Evolutionary conservation across 257 asterid species (phyloP), one percentile per base, ranked within the genome.

Genomic region (Coffea eugenioides): DNA sequence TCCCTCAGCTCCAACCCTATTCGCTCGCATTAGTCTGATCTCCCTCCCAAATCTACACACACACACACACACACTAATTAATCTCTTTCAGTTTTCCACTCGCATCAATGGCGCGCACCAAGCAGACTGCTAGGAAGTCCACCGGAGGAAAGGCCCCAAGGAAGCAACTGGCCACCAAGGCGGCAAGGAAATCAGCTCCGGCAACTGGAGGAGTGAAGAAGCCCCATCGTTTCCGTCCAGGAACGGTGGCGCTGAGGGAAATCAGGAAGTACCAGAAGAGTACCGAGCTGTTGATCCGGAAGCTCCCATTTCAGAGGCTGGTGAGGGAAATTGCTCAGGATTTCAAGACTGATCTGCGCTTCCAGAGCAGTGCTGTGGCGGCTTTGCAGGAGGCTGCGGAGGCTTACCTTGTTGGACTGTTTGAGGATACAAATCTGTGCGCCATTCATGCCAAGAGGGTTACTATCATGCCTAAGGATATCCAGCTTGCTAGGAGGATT

Each of bases 201-300:
- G 82, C 77, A 4, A 79, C 82, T 27, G 82, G 82, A 25, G 82
- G 82, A 61, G 82, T 79, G 73, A 79, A 79, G 82, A 71, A 79
- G 65, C 82, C 82, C 7, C 82, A 79, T 52, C 72, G 82, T 62
- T 78, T 78, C 70, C 81, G 81, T 69, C 81, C 81, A 4, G 81
- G 81, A 23, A 78, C 81, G 0, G 81, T 78, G 25, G 81, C 81
- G 12, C 66, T 78, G 61, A 54, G 81, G 39, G 81, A 78, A 70
- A 70, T 78, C 70, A 69, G 81, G 23, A 78, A 78, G 81, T 78
- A 69, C 15, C 82, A 70, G 71, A 79, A 78, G 75, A 78, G 75
- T 12, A 78, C 81, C 18, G 81, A 78, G 51, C 81, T 78, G 4
- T 69, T 78, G 75, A 78, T 78, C 69, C 52, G 81, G 20, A 78